A percentile compares a stretch with the other conserved stretches of the same genome.
Evolutionary conservation across 1,284 basidiomycete genomes (phyloP).

Genomic region (Afroboletus lepidellus): DNA sequence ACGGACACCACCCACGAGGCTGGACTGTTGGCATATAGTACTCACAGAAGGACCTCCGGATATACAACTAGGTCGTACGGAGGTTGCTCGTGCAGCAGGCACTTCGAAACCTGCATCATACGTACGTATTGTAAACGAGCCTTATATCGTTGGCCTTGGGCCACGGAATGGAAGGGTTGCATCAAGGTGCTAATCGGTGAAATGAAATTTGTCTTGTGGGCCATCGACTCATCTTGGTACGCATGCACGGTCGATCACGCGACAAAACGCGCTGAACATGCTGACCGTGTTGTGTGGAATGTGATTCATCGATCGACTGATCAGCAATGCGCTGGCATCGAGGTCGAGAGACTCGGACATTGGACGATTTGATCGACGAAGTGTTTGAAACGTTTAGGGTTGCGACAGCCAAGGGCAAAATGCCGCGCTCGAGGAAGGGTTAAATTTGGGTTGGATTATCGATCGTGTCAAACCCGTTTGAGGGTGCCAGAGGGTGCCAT

Average conservation of each 20-base stretch:
- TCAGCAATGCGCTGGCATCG: conserved; percentile 12
- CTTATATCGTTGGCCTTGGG: neutral
- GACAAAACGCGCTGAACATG: neutral
- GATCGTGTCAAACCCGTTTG: neutral
- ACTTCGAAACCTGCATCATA: too few species aligned
- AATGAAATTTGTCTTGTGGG: neutral
- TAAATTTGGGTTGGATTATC: neutral
- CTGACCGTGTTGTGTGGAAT: neutral
- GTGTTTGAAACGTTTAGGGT: neutral
- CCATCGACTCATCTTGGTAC: too few species aligned
- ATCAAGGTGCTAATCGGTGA: neutral
- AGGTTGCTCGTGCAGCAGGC: too few species aligned
- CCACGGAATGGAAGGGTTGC: neutral
- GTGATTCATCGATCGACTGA: neutral
- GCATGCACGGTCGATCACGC: too few species aligned
- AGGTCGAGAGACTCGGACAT: conserved; percentile 4
- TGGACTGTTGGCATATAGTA: too few species aligned
- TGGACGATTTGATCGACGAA: neutral
- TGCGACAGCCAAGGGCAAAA: neutral
- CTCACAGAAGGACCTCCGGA: too few species aligned
- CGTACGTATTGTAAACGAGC: too few species aligned
- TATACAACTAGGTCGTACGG: too few species aligned
- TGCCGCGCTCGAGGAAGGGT: neutral
- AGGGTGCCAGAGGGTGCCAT: too few species aligned
- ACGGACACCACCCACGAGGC: too few species aligned